phyloP scores from a whole-genome alignment of 129 eudicot genomes.

The Artemisia annua region DNA sequence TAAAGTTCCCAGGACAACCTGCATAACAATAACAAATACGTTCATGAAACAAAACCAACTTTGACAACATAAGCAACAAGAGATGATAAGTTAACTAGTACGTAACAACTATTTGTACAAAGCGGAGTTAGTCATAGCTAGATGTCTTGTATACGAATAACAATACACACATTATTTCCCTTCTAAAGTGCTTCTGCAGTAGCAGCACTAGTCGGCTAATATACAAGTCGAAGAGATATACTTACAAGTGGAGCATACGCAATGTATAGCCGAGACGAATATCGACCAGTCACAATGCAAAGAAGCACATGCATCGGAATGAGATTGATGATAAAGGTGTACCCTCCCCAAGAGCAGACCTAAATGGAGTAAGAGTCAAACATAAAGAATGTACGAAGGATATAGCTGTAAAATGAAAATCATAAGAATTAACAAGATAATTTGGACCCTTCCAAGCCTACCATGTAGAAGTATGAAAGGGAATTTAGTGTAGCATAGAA shows the following conservation, averaged over 20 bases:
- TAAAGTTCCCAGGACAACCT: slow-evolving; percentile 94
- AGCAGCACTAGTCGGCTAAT: neutral
- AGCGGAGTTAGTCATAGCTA: neutral
- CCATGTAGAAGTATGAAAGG: slow-evolving; percentile 94
- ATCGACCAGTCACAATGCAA: slow-evolving; percentile 95
- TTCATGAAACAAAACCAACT: slow-evolving; percentile 6
- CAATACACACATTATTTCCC: neutral
- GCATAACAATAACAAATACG: slow-evolving; percentile 24
- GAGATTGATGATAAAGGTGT: slow-evolving; percentile 96
- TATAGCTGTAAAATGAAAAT: neutral
- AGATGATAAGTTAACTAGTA: neutral
- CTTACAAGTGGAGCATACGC: slow-evolving; percentile 99
- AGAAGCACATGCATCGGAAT: slow-evolving; percentile 98
- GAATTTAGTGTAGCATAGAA: slow-evolving; percentile 91
- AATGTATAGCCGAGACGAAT: slow-evolving; percentile 87
- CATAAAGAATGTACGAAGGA: neutral
- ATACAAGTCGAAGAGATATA: slow-evolving; percentile 5
- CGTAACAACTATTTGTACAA: neutral
- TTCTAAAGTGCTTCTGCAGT: neutral
- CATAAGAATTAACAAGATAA: slow-evolving; percentile 4
- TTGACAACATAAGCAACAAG: slow-evolving; percentile 10
- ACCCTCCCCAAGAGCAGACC: slow-evolving; percentile 99
- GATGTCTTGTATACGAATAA: neutral
- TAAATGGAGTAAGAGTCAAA: slow-evolving; percentile 27
- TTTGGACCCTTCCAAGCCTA: slow-evolving; percentile 34